phyloP scores from a whole-genome alignment of 2,329 filamentous ascomycete species.

The Ascomycota sp. region DNA sequence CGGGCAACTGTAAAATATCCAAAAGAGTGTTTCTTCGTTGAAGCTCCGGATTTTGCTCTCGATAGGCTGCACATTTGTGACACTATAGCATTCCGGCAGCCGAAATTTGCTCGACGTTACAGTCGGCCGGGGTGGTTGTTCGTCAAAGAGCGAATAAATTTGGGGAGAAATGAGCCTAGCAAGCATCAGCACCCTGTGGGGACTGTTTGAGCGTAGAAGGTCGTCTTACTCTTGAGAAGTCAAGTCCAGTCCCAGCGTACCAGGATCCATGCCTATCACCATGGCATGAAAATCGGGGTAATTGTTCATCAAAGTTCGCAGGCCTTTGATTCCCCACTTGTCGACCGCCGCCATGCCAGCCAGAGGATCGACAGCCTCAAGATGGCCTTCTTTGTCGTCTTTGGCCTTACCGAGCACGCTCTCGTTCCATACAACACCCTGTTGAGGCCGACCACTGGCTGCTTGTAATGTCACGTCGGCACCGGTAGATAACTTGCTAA shows the following conservation, averaged over 20 bases:
- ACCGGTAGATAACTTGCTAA: slow-evolving; percentile 12
- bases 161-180: slow-evolving; percentile 34
- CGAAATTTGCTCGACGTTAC: slow-evolving; percentile 29
- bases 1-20: slow-evolving; percentile 49
- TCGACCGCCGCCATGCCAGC: slow-evolving; percentile 40
- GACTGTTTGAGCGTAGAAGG: neutral
- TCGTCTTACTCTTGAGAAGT: slow-evolving; percentile 32
- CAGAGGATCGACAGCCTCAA: slow-evolving; percentile 34
- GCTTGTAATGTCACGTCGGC: slow-evolving; percentile 13
- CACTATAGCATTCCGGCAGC: slow-evolving; percentile 45
- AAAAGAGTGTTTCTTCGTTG: slow-evolving; percentile 48
- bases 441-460: slow-evolving; percentile 17
- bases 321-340: slow-evolving; percentile 44
- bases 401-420: slow-evolving; percentile 16
- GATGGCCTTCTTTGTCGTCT: slow-evolving; percentile 19
- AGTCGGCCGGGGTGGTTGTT: slow-evolving; percentile 34
- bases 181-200: slow-evolving; percentile 4
- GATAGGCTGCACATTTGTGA: slow-evolving; percentile 44
- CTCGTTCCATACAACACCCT: slow-evolving; percentile 28
- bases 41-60: slow-evolving; percentile 46
- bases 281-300: slow-evolving; percentile 42
- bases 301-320: slow-evolving; percentile 42
- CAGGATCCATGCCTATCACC: slow-evolving; percentile 38
- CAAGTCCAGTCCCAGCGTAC: slow-evolving; percentile 35
- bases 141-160: slow-evolving; percentile 40